phyloP scores from a whole-genome alignment of 371 early-diverging fungal species.

The Mortierella sp. region DNA sequence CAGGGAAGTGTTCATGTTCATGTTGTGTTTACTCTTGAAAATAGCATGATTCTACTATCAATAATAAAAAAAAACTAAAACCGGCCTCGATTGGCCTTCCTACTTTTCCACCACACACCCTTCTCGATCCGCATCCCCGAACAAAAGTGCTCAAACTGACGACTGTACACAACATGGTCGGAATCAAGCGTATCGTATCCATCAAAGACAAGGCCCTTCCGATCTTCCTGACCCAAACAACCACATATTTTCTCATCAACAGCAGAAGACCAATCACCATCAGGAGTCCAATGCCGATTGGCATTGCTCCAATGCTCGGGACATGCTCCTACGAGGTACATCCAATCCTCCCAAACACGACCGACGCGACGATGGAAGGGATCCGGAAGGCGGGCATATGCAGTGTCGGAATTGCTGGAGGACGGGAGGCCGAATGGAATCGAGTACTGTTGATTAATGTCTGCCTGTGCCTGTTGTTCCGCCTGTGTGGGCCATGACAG shows the following conservation, averaged over 20 bases:
- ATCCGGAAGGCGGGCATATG: neutral
- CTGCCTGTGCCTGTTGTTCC: neutral
- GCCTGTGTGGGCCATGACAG: neutral
- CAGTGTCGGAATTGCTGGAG: no score
- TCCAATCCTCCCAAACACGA: constrained; percentile 11
- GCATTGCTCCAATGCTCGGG: neutral
- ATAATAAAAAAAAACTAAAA: neutral
- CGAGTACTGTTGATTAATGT: neutral
- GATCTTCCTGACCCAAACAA: neutral
- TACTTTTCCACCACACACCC: neutral
- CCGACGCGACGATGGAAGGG: neutral
- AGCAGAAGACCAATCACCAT: no score
- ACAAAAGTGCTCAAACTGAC: neutral
- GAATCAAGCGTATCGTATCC: neutral
- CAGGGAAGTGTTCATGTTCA: no score
- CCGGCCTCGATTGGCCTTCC: constrained; percentile 8
- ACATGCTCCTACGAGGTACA: neutral
- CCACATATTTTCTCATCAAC: no score
- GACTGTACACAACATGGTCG: neutral
- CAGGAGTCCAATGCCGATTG: neutral
- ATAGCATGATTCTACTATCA: neutral
- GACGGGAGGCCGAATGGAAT: neutral
- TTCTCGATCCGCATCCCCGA: neutral
- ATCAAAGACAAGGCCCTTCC: neutral
- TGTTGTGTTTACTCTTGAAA: no score